Conservation (phyloP, 768 basidiomycete species). For the Tulasnella calospora region DNA sequence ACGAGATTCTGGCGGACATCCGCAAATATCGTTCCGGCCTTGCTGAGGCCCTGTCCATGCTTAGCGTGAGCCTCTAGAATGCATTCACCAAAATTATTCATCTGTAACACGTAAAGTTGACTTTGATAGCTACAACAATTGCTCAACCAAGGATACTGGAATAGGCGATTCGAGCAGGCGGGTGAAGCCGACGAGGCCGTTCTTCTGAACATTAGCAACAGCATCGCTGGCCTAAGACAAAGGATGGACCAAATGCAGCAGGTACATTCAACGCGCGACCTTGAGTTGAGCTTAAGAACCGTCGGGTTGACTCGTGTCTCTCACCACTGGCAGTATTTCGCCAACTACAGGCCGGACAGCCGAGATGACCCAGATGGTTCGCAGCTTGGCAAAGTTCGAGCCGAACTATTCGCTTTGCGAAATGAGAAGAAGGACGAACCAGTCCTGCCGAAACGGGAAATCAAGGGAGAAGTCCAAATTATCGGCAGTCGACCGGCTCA, state of each 20-base stretch:
- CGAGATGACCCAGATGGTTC: not conserved
- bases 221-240: not conserved
- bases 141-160: slow-evolving; percentile 18
- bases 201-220: not conserved
- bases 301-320: not conserved
- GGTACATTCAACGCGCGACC: not conserved
- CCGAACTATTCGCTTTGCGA: slow-evolving; percentile 10
- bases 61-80: slow-evolving; percentile 7
- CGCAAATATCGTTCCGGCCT: slow-evolving; percentile 7
- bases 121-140: slow-evolving; percentile 6
- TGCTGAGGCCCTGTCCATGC: slow-evolving; percentile 7
- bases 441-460: slow-evolving; percentile 6
- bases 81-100: not conserved
- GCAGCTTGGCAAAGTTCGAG: not conserved
- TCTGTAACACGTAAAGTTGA: not conserved
- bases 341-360: not conserved
- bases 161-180: not conserved
- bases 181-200: not conserved
- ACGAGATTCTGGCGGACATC: slow-evolving; percentile 12
- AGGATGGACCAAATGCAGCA: slow-evolving; percentile 11
- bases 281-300: not conserved
- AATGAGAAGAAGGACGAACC: not conserved
- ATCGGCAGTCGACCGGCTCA: slow-evolving; percentile 9
- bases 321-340: not conserved
- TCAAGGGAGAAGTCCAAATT: slow-evolving; percentile 9